A percentile compares a stretch with the other conserved stretches of the same genome.
Conservation (phyloP, 139 green algal genomes). For the Tetradesmus obliquus region DNA sequence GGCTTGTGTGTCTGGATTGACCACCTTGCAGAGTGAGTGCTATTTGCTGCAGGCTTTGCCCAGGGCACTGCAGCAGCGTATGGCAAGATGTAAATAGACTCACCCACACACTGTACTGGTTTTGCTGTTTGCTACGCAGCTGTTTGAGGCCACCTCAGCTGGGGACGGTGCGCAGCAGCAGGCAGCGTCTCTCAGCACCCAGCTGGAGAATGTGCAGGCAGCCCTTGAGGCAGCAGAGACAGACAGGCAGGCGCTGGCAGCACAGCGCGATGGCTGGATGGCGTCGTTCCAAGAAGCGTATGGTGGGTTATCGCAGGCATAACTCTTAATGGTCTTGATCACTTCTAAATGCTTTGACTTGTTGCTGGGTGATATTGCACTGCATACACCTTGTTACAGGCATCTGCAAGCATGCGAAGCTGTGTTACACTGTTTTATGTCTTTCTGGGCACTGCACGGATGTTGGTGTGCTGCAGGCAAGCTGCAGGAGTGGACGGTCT, state of each 20-base stretch:
- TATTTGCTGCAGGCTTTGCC: neutral
- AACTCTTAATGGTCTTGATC: neutral
- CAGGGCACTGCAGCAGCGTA: too few species aligned
- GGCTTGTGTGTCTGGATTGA: neutral
- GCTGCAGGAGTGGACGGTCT: conserved; percentile 25
- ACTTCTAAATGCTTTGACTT: neutral
- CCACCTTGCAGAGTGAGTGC: neutral
- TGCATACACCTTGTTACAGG: too few species aligned
- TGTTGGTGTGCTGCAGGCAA: neutral
- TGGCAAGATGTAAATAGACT: too few species aligned
- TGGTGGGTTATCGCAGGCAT: neutral
- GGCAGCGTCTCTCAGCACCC: neutral
- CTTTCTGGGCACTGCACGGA: neutral
- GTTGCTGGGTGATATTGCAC: neutral
- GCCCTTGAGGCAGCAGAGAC: conserved; percentile 27
- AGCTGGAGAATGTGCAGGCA: conserved; percentile 16
- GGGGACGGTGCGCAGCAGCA: conserved; percentile 28
- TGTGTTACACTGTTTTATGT: neutral
- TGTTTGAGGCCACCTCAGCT: neutral
- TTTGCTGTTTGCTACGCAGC: neutral
- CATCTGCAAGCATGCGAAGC: neutral
- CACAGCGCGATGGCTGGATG: conserved; percentile 46
- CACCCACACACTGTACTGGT: neutral
- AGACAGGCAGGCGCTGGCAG: conserved; percentile 41
- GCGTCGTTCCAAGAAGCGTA: conserved; percentile 35